Percentiles rank a stretch among this genome's conserved stretches.
phyloP scores from a whole-genome alignment of 306 rosid species.

The Cicer arietinum region DNA sequence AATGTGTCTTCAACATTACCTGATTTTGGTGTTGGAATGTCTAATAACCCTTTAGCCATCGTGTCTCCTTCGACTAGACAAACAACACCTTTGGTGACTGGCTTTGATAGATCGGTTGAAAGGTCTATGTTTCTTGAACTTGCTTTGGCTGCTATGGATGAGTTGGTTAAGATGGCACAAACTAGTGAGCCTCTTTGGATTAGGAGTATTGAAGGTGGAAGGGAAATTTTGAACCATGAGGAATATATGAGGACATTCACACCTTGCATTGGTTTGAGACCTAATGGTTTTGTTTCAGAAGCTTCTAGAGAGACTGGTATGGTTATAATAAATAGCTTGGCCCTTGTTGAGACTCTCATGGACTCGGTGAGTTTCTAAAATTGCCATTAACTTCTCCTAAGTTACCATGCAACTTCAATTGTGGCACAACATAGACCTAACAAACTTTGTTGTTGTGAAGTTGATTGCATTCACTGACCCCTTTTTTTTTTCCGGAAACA shows the following conservation, averaged over 20 bases:
- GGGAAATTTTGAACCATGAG: conserved; percentile 76
- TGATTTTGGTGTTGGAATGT: conserved; percentile 67
- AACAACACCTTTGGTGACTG: conserved; percentile 37
- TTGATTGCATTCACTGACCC: not conserved
- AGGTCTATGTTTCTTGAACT: conserved; percentile 90
- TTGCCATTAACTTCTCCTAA: not conserved
- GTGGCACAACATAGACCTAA: no score
- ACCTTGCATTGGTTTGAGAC: conserved; percentile 87
- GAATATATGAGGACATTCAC: conserved; percentile 72
- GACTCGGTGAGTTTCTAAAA: conserved; percentile 61
- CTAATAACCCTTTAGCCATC: conserved; percentile 49
- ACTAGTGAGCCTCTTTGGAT: conserved; percentile 88
- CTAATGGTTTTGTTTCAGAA: conserved; percentile 79
- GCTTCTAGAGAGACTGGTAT: conserved; percentile 85
- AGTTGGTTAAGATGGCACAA: conserved; percentile 85
- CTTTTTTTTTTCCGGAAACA: not conserved
- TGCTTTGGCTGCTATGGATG: conserved; percentile 95
- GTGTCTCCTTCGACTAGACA: conserved; percentile 48
- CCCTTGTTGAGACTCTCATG: conserved; percentile 91
- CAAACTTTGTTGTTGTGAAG: not conserved
- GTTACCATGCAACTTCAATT: not conserved
- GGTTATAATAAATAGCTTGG: conserved; percentile 89
- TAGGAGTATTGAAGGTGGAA: conserved; percentile 75
- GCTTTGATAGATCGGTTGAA: conserved; percentile 67
- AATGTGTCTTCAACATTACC: conserved; percentile 61